Base-by-base conservation (phyloP, 768 basidiomycete species). In the Hemileccinum rubropunctum region DNA sequence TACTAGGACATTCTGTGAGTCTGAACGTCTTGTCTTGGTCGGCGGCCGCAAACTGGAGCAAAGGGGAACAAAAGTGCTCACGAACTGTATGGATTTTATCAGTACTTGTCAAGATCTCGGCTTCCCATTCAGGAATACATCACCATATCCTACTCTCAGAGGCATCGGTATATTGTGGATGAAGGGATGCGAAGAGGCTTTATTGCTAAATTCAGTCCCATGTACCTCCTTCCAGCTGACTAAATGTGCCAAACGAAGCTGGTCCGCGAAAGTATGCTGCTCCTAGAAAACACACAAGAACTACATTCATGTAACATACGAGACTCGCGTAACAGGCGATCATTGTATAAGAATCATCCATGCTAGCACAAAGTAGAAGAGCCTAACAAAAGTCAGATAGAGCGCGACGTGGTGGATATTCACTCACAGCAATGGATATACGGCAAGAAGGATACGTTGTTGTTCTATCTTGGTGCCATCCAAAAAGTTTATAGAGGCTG, bases 341-440 rank as follows among this genome's bases (percentile, higher is more conserved):
- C 53, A 95, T 69, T 93, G 90, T 57, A 95, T 95, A 60, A 95
- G 75, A 58, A 95, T 95, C 93, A 95, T 95, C 93, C 93, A 95
- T 3, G 92, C 91, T 35, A 97, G 73, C 58, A 95, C 84, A 70
- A 95, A 95, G 65, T 95, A 97, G 68, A 97, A 95, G 28, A 97
- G 73, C 38, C 91, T 91, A 57, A 1, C 38, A 36, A 20, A 34
- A 45, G 32, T 61, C 47, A 45, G 34, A n/a, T 34, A 33, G 27
- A 28, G 39, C 5, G 15, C 12, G 32, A 13, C 32, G 33, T 26
- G 52, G 26, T 32, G 38, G 9, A 23, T 38, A 34, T 30, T 37
- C 20, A 75, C 89, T 72, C 56, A 91, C 91, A 94, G 73, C 35
- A 97, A 76, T n/a, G 95, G 95, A 71, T 97, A 98, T 62, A 98